Conservation (phyloP, 2,329 filamentous ascomycete species). For the Talaromyces sp. region DNA sequence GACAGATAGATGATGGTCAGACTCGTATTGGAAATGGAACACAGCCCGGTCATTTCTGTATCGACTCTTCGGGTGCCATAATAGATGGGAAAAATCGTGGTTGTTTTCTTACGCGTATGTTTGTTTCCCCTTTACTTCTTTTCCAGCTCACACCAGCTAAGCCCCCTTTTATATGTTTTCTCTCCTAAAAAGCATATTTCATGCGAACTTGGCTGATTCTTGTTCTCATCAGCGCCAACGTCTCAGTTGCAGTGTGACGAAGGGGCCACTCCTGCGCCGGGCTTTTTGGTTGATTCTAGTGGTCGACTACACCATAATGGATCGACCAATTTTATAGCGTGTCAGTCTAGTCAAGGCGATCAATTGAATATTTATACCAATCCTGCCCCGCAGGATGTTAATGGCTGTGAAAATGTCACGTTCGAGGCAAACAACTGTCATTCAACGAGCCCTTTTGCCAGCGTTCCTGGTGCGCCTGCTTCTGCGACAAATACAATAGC, state of each 20-base stretch:
- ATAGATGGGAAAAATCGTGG: constrained; percentile 53
- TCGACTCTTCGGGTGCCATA: constrained; percentile 49
- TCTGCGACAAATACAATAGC: background rate
- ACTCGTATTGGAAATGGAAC: constrained; percentile 51
- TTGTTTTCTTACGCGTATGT: constrained; percentile 58
- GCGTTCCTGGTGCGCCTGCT: background rate
- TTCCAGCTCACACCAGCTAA: too few relatives aligned
- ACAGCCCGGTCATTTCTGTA: constrained; percentile 47
- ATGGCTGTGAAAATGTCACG: constrained; percentile 27
- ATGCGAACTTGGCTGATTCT: constrained; percentile 2
- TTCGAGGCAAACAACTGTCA: constrained; percentile 34
- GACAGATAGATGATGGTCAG: constrained; percentile 59
- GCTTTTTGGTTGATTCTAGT: constrained; percentile 52
- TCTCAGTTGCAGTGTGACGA: constrained; percentile 58
- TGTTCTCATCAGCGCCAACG: constrained; percentile 41
- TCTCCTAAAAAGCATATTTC: constrained; percentile 8
- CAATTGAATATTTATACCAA: constrained; percentile 39
- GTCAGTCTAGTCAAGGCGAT: constrained; percentile 45
- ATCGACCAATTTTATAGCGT: constrained; percentile 54
- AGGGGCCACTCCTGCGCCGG: constrained; percentile 46
- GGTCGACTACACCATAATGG: constrained; percentile 51
- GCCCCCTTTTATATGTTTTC: too few relatives aligned
- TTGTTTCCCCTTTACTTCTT: background rate
- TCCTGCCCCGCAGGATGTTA: constrained; percentile 23
- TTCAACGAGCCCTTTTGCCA: constrained; percentile 8